Conservation (phyloP, 352 stramenopile genomes). For the Phytophthora rubi region DNA sequence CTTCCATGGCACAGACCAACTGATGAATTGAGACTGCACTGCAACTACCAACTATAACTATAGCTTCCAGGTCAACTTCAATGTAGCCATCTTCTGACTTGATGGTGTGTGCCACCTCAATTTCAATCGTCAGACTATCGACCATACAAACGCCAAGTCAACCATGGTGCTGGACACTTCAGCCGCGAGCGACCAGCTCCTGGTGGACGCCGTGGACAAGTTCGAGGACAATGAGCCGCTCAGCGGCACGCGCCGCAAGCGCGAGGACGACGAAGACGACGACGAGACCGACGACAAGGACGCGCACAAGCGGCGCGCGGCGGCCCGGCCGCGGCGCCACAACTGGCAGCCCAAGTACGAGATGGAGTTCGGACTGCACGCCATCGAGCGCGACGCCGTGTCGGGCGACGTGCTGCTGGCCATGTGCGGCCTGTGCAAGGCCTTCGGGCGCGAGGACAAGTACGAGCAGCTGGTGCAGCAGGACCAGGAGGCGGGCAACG, state of each 20-base stretch:
- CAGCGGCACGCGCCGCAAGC: conserved; percentile 44
- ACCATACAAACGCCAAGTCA: conserved; percentile 6
- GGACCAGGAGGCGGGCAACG: conserved; percentile 55
- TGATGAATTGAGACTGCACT: too few relatives aligned
- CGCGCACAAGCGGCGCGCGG: conserved; percentile 36
- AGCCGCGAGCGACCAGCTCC: conserved; percentile 34
- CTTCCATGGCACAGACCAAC: conserved; percentile 6
- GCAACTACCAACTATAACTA: conserved; percentile 18
- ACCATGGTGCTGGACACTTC: conserved; percentile 7
- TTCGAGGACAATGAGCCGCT: conserved; percentile 48
- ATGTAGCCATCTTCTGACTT: conserved; percentile 7
- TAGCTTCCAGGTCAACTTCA: conserved; percentile 5
- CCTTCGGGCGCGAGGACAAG: conserved; percentile 79
- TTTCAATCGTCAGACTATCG: conserved; percentile 21
- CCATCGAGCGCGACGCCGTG: conserved; percentile 69
- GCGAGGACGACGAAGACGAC: conserved; percentile 44
- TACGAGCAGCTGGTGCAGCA: conserved; percentile 73
- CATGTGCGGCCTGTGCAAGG: conserved; percentile 87
- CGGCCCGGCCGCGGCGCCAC: conserved; percentile 66
- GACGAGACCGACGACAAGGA: conserved; percentile 55
- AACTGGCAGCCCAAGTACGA: conserved; percentile 87
- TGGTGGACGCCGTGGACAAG: conserved; percentile 48
- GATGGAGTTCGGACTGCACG: conserved; percentile 78
- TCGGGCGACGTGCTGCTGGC: conserved; percentile 77
- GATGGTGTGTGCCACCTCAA: conserved; percentile 16